A percentile compares a stretch with the other conserved stretches of the same genome.
phyloP scores from a whole-genome alignment of 75 land plant genomes.

The Larix kaempferi region DNA sequence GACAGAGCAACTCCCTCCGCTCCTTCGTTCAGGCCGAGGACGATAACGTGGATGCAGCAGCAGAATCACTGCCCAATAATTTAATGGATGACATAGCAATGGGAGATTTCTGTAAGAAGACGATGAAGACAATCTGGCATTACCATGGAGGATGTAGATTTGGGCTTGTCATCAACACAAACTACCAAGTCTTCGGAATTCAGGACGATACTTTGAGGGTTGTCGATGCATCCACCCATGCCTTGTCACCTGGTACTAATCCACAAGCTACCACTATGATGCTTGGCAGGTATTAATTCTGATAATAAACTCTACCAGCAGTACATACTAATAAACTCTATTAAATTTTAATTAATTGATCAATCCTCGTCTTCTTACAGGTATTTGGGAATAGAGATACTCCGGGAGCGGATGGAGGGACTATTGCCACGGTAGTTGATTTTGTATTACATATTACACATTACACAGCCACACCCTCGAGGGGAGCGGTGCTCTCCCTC shows the following conservation, averaged over 20 bases:
- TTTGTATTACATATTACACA: too few species aligned
- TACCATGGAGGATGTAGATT: conserved; percentile 68
- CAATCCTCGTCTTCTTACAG: neutral
- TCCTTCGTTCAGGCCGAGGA: conserved; percentile 21
- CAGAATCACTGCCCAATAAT: conserved; percentile 22
- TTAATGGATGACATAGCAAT: conserved; percentile 22
- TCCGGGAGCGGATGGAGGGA: neutral
- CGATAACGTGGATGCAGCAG: neutral
- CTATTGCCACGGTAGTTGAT: too few species aligned
- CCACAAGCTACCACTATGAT: conserved; percentile 83
- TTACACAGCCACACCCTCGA: too few species aligned
- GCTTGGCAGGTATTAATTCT: conserved; percentile 64
- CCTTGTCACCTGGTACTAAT: conserved; percentile 60
- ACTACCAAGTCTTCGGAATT: conserved; percentile 40
- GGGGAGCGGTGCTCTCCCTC: too few species aligned
- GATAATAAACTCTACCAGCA: too few species aligned
- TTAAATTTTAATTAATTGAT: neutral
- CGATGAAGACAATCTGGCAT: conserved; percentile 66
- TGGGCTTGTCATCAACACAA: conserved; percentile 35
- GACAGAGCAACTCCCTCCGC: conserved; percentile 43
- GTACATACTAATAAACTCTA: too few species aligned
- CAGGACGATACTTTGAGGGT: conserved; percentile 46
- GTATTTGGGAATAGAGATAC: neutral
- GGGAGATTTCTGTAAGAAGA: conserved; percentile 55
- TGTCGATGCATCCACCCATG: conserved; percentile 59